A percentile compares a stretch with the other conserved stretches of the same genome.
Conservation (phyloP, 495 filamentous ascomycete genomes). For the Platismatia glauca region DNA sequence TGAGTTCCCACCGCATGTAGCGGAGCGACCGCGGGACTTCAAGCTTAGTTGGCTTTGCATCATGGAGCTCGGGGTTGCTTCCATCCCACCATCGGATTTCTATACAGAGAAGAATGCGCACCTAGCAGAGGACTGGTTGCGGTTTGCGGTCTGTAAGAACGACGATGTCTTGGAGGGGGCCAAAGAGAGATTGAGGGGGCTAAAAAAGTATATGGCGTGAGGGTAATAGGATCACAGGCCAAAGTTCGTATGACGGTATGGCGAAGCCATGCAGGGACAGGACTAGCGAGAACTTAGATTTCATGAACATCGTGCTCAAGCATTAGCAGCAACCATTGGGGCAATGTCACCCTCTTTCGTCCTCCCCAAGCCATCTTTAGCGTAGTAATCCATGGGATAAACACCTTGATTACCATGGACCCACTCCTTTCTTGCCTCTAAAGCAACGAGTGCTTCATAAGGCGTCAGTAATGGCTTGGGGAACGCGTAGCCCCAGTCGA, state of each 20-base stretch:
- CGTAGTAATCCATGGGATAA: constrained; percentile 99
- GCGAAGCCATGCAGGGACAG: neutral
- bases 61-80: constrained; percentile 88
- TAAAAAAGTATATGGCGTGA: constrained; percentile 66
- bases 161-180: constrained; percentile 82
- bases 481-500: constrained; percentile 99
- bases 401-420: constrained; percentile 52
- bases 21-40: constrained; percentile 79
- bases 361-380: constrained; percentile 80
- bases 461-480: constrained; percentile 79
- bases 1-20: constrained; percentile 80
- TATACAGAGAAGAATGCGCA: constrained; percentile 76
- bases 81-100: constrained; percentile 94
- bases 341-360: constrained; percentile 42
- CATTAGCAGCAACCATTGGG: constrained; percentile 15
- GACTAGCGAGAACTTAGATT: neutral
- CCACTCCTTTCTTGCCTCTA: constrained; percentile 73
- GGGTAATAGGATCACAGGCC: neutral
- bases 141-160: constrained; percentile 96
- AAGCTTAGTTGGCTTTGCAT: constrained; percentile 93
- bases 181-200: constrained; percentile 74
- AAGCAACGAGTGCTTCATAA: constrained; percentile 85
- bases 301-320: neutral
- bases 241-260: neutral
- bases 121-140: constrained; percentile 82